These are phyloP conservation scores for Leccinum arenicola DNA, from an alignment of 768 basidiomycete genomes.

Conservation along the genomic window DNA sequence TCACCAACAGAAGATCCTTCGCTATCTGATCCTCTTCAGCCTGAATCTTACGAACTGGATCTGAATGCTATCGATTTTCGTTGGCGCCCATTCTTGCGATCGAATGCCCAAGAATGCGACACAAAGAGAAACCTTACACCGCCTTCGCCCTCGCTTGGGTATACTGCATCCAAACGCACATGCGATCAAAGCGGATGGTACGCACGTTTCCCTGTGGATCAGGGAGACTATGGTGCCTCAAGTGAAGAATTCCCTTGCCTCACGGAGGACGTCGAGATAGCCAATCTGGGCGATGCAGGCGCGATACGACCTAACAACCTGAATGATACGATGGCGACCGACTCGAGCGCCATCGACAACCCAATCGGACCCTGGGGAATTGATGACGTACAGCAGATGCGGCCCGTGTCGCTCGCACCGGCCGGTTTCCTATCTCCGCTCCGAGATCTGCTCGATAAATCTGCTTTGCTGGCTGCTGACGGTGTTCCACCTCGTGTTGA, in stretches of 20 bases:
- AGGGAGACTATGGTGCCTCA: slow-evolving; percentile 5
- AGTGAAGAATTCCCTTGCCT: slow-evolving; percentile 11
- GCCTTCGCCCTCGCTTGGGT: slow-evolving; percentile 2
- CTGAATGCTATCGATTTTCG: slow-evolving; percentile 47
- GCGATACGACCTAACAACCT: slow-evolving; percentile 10
- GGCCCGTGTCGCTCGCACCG: slow-evolving; percentile 18
- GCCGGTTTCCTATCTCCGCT: slow-evolving; percentile 32
- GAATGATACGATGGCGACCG: background rate
- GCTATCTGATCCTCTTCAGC: slow-evolving; percentile 37
- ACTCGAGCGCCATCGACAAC: background rate
- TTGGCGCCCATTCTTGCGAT: slow-evolving; percentile 51
- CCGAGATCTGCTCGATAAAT: slow-evolving; percentile 5
- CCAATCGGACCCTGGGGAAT: slow-evolving; percentile 7
- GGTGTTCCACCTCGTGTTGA: slow-evolving; percentile 15
- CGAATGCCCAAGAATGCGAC: slow-evolving; percentile 11
- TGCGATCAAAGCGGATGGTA: slow-evolving; percentile 19
- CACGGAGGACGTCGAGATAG: slow-evolving; percentile 7
- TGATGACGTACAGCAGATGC: slow-evolving; percentile 13
- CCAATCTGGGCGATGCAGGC: slow-evolving; percentile 5
- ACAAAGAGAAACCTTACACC: background rate
- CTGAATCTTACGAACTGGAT: slow-evolving; percentile 37
- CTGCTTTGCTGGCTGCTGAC: slow-evolving; percentile 8
- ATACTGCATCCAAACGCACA: slow-evolving; percentile 3
- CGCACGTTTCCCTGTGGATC: slow-evolving; percentile 13
- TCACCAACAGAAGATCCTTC: slow-evolving; percentile 50